These are phyloP conservation scores for Schoenoplectus tabernaemontani DNA, from an alignment of 202 grass and related monocot genomes.

Conservation along the genomic window DNA sequence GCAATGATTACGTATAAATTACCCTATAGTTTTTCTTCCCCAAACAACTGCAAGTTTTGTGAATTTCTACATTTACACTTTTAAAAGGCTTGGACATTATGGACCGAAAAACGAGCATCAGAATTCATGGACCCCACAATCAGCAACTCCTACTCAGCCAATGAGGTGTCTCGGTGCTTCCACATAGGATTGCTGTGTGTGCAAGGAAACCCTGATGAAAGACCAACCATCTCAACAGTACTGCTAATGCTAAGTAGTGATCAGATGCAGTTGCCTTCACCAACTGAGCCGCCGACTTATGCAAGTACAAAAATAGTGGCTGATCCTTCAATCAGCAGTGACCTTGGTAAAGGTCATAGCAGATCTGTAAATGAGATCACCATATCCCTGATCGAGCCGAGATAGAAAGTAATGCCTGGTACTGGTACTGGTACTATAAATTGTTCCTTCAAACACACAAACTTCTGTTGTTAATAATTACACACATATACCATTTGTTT, in stretches of 20 bases:
- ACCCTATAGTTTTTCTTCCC: constrained; percentile 16
- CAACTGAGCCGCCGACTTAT: constrained; percentile 38
- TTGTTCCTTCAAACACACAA: no score
- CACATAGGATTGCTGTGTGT: constrained; percentile 74
- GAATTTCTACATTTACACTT: constrained; percentile 13
- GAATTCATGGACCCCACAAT: constrained; percentile 72
- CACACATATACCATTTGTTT: neutral
- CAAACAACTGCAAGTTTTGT: neutral
- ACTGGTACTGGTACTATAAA: no score
- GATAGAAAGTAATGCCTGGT: constrained; percentile 33
- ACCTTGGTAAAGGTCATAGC: constrained; percentile 30
- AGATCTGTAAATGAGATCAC: constrained; percentile 68
- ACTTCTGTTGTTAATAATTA: neutral
- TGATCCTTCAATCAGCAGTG: constrained; percentile 29
- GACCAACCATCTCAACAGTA: constrained; percentile 73
- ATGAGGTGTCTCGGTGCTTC: constrained; percentile 57
- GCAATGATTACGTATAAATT: neutral
- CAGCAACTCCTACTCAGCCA: constrained; percentile 16
- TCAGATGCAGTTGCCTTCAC: constrained; percentile 44
- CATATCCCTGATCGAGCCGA: constrained; percentile 52
- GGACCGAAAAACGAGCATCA: constrained; percentile 38
- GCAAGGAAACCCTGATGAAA: constrained; percentile 69
- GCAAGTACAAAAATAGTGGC: constrained; percentile 11
- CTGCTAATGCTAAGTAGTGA: constrained; percentile 78
- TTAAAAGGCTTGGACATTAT: constrained; percentile 70